Percentiles rank a stretch among this genome's conserved stretches.
These are phyloP conservation scores for Aspergillus pseudoglaucus DNA, from an alignment of 2,329 filamentous ascomycete species.

Conservation along the genomic window DNA sequence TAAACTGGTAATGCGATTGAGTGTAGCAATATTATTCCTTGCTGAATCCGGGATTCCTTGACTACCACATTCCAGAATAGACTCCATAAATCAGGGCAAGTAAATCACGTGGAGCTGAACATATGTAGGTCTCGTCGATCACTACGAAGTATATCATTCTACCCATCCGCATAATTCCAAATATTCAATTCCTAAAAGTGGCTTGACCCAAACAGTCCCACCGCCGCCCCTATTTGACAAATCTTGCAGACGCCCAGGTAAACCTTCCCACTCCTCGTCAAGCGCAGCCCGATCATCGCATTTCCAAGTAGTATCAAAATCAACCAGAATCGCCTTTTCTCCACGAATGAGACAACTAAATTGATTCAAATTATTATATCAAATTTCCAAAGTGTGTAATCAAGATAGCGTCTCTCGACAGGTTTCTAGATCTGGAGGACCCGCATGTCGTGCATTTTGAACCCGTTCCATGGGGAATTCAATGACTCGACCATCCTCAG, in stretches of 20 bases:
- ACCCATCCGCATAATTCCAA: too few relatives aligned
- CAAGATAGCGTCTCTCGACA: constrained; percentile 16
- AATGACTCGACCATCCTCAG: constrained; percentile 33
- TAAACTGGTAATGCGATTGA: too few relatives aligned
- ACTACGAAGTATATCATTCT: too few relatives aligned
- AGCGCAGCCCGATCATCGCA: constrained; percentile 15
- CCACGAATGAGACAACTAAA: constrained; percentile 21
- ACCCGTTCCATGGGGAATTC: constrained; percentile 34
- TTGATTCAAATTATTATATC: constrained; percentile 22
- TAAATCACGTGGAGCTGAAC: too few relatives aligned
- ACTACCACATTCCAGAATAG: too few relatives aligned
- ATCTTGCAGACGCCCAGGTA: constrained; percentile 11
- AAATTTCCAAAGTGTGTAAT: constrained; percentile 20
- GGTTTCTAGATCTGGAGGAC: constrained; percentile 11
- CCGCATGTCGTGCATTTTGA: constrained; percentile 17
- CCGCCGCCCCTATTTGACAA: constrained; percentile 9
- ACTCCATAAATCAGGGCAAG: too few relatives aligned
- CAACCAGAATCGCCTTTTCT: constrained; percentile 18
- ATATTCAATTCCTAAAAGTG: too few relatives aligned
- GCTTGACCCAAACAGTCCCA: constrained; percentile 1
- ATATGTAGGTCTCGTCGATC: too few relatives aligned
- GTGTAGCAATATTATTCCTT: too few relatives aligned
- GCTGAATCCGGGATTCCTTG: too few relatives aligned
- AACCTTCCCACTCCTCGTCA: constrained; percentile 11
- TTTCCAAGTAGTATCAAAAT: constrained; percentile 22